These are phyloP conservation scores for Microglena sp. DNA, from an alignment of 139 green algal genomes.

Conservation along the genomic window DNA sequence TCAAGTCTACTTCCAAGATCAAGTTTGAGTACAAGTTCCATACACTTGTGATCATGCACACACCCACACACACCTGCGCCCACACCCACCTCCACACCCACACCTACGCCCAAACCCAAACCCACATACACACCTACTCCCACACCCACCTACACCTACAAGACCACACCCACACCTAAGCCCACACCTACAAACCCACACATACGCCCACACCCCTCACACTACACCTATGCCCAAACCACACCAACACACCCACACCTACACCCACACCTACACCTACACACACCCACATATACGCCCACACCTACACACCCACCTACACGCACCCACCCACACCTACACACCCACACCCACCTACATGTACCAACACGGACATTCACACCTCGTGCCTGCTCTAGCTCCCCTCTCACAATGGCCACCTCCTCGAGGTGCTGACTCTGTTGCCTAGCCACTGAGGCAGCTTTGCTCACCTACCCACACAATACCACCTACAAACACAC, in stretches of 20 bases:
- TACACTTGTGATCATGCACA: no score
- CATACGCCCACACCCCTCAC: neutral
- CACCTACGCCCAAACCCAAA: neutral
- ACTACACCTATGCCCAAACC: neutral
- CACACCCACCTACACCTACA: neutral
- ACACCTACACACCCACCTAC: neutral
- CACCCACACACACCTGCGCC: no score
- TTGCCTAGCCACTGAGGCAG: neutral
- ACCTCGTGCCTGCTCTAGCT: conserved; percentile 23
- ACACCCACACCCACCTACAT: neutral
- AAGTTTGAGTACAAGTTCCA: no score
- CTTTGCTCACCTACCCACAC: neutral
- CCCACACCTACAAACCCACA: neutral
- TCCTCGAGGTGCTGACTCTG: conserved; percentile 12
- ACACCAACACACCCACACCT: neutral
- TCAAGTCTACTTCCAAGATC: no score
- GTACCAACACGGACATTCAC: neutral
- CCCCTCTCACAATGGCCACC: conserved; percentile 10
- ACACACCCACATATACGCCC: neutral
- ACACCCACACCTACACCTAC: neutral
- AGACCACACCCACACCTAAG: neutral
- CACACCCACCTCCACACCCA: no score
- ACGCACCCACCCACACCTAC: neutral
- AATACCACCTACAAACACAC: neutral
- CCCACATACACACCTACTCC: neutral